Evolutionary conservation across 768 basidiomycete species (phyloP).

Genomic region (Tylopilus sp.): DNA sequence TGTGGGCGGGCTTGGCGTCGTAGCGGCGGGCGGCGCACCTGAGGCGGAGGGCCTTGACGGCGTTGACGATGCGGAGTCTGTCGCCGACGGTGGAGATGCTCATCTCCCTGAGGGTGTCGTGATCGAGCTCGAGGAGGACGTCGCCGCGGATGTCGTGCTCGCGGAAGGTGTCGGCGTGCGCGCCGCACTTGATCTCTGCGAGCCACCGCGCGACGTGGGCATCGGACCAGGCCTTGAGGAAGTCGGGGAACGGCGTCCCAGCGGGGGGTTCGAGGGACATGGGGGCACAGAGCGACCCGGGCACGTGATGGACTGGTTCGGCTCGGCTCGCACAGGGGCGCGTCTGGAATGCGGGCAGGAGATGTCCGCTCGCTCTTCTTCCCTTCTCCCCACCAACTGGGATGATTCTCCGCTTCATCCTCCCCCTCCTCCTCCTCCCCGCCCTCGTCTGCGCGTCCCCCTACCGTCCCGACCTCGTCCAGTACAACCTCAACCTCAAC

Average conservation of each 20-base stretch:
- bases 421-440: constrained; percentile 27
- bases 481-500: constrained; percentile 80
- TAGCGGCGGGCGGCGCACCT: constrained; percentile 38
- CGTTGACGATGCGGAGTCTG: constrained; percentile 80
- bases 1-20: constrained; percentile 8
- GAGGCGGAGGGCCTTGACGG: constrained; percentile 74
- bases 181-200: constrained; percentile 66
- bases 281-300: not conserved
- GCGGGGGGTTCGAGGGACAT: constrained; percentile 57
- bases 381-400: not conserved
- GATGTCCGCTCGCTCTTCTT: not conserved
- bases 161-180: constrained; percentile 66
- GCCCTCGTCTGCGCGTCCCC: constrained; percentile 54
- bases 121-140: constrained; percentile 89
- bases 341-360: too few relatives aligned
- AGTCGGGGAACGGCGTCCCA: constrained; percentile 58
- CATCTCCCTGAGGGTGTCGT: constrained; percentile 85
- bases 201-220: constrained; percentile 76
- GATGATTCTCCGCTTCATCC: constrained; percentile 35
- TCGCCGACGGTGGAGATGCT: constrained; percentile 88
- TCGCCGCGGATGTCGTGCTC: constrained; percentile 90
- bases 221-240: constrained; percentile 71
- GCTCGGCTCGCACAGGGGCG: too few relatives aligned
- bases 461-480: constrained; percentile 59
- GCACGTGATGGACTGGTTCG: not conserved